Evolutionary conservation across 2,329 filamentous ascomycete genomes (phyloP).

Genomic region (Apiospora saccharicola): DNA sequence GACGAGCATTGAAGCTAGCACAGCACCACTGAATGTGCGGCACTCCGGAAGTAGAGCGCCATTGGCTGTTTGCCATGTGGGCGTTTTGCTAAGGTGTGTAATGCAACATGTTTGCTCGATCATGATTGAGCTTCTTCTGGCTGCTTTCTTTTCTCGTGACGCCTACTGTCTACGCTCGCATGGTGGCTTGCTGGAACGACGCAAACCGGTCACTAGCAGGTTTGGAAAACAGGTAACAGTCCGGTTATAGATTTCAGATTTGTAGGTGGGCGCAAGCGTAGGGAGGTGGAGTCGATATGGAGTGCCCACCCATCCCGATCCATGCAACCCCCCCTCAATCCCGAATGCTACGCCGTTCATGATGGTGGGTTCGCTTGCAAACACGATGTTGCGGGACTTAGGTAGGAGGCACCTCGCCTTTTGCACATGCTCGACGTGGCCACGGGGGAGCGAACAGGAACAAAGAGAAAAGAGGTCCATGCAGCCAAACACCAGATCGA

Average conservation of each 20-base stretch:
- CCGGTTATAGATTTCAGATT: background rate
- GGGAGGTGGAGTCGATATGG: background rate
- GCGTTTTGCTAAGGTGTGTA: background rate
- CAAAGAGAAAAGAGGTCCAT: constrained; percentile 9
- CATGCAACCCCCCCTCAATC: background rate
- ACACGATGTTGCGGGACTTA: background rate
- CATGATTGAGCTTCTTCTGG: background rate
- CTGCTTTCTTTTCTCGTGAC: background rate
- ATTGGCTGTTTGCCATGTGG: background rate
- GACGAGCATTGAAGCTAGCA: background rate
- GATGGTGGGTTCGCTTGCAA: background rate
- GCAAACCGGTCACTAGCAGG: background rate
- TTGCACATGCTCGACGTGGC: background rate
- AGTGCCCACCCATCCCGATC: background rate
- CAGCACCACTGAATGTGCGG: background rate
- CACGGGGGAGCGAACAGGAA: background rate
- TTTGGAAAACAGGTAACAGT: background rate
- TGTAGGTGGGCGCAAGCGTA: background rate
- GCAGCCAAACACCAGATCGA: background rate
- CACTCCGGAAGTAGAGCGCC: background rate
- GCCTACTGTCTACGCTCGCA: background rate
- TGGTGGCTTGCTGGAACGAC: constrained; percentile 10
- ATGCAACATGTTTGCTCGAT: background rate
- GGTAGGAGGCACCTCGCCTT: background rate
- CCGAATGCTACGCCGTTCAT: background rate